Evolutionary conservation across 257 asterid species (phyloP).

Genomic region (Plantago major): DNA sequence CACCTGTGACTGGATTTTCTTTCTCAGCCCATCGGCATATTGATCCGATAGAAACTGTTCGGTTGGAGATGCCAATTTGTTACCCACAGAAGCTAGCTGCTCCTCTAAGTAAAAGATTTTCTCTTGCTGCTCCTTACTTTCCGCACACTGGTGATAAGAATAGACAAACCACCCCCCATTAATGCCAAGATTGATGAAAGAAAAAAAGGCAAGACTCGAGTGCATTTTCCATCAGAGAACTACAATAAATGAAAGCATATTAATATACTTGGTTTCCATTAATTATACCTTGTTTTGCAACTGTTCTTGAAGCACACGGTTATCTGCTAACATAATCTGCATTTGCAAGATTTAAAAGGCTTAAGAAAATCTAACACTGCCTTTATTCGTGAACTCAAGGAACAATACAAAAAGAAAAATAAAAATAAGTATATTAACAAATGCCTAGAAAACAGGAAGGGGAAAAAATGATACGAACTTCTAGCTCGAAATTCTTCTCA

Average conservation of each 20-base stretch:
- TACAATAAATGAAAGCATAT: not conserved
- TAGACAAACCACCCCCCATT: slow-evolving; percentile 18
- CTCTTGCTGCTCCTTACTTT: slow-evolving; percentile 69
- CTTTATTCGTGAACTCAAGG: slow-evolving; percentile 1
- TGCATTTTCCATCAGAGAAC: slow-evolving; percentile 1
- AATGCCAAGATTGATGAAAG: slow-evolving; percentile 4
- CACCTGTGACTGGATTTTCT: slow-evolving; percentile 80
- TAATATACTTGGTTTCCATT: not conserved
- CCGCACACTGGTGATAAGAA: slow-evolving; percentile 54
- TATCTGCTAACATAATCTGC: slow-evolving; percentile 93
- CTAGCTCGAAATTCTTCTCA: slow-evolving; percentile 88
- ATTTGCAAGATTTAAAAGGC: slow-evolving; percentile 27
- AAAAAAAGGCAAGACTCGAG: slow-evolving; percentile 11
- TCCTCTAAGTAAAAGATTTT: slow-evolving; percentile 56
- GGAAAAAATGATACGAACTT: slow-evolving; percentile 44
- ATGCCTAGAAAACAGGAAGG: not conserved
- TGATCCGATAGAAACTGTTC: slow-evolving; percentile 51
- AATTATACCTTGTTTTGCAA: slow-evolving; percentile 70
- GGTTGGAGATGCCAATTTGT: slow-evolving; percentile 33
- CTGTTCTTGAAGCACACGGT: slow-evolving; percentile 91
- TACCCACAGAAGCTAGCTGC: slow-evolving; percentile 52
- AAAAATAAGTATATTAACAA: not conserved
- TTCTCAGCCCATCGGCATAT: slow-evolving; percentile 55
- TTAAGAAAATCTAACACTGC: slow-evolving; percentile 23
- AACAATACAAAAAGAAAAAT: too few species aligned